Evolutionary conservation across 2,329 filamentous ascomycete genomes (phyloP).

Genomic region (Trichoderma guizhouense): DNA sequence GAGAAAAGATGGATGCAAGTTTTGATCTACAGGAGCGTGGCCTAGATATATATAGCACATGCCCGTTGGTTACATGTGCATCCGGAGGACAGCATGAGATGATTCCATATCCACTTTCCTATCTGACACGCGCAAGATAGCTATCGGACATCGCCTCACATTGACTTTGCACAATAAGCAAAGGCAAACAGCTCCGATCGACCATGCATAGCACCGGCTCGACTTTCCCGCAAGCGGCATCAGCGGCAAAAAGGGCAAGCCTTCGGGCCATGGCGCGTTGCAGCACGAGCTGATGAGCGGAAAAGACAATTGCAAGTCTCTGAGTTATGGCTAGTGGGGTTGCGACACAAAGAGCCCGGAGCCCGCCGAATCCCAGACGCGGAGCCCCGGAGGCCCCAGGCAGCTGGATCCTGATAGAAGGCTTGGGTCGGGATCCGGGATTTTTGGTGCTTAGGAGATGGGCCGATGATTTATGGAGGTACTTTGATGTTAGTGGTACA

Average conservation of each 20-base stretch:
- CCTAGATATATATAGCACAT: not conserved
- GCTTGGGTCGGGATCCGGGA: not conserved
- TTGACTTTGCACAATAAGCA: not conserved
- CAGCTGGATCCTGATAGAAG: not conserved
- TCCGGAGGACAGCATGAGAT: not conserved
- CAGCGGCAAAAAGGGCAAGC: constrained; percentile 5
- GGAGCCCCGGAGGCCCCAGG: constrained; percentile 15
- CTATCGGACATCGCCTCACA: constrained; percentile 12
- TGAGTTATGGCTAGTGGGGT: not conserved
- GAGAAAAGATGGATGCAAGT: not conserved
- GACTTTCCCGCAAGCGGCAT: constrained; percentile 9
- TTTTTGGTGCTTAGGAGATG: not conserved
- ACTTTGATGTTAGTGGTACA: not conserved
- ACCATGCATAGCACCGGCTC: not conserved
- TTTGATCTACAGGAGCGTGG: not conserved
- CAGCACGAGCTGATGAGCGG: not conserved
- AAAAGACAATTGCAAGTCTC: not conserved
- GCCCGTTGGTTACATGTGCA: not conserved
- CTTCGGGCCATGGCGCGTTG: not conserved
- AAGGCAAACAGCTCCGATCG: not conserved
- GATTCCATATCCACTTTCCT: not conserved
- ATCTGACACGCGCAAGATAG: not conserved
- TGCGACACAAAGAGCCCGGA: constrained; percentile 22
- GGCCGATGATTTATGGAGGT: not conserved
- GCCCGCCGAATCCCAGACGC: constrained; percentile 29